These are phyloP conservation scores for Lyophyllum atratum DNA, from an alignment of 768 basidiomycete genomes.

Conservation along the genomic window DNA sequence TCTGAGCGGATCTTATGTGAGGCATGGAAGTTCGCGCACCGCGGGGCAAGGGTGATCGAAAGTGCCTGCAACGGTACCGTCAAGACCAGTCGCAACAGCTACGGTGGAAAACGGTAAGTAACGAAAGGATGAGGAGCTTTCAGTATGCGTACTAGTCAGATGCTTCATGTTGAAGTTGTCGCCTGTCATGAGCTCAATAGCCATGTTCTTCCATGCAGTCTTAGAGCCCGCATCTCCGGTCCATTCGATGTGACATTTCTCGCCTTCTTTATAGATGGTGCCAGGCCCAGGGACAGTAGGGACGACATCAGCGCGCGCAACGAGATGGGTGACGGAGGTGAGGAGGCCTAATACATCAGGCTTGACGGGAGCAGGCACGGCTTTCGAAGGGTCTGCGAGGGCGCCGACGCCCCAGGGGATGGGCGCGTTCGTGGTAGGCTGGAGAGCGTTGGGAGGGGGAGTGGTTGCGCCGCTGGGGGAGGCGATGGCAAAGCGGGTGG, in stretches of 20 bases:
- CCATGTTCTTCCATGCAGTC: constrained; percentile 69
- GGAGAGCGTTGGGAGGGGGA: constrained; percentile 50
- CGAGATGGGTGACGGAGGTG: too few relatives aligned
- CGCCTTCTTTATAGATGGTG: constrained; percentile 56
- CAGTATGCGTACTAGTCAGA: constrained; percentile 58
- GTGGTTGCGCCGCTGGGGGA: constrained; percentile 44
- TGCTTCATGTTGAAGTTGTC: constrained; percentile 68
- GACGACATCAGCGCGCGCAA: constrained; percentile 46
- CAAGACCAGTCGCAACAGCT: constrained; percentile 65
- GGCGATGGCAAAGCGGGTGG: constrained; percentile 76
- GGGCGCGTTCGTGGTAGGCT: constrained; percentile 50
- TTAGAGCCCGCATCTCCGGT: constrained; percentile 47
- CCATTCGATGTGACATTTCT: constrained; percentile 62
- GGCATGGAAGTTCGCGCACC: constrained; percentile 36
- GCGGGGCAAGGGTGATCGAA: constrained; percentile 67
- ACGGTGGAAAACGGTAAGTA: constrained; percentile 1
- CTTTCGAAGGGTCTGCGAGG: constrained; percentile 47
- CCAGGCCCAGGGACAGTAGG: constrained; percentile 66
- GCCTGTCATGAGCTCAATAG: constrained; percentile 82
- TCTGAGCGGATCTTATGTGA: too few relatives aligned
- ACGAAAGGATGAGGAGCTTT: not conserved
- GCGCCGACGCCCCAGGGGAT: constrained; percentile 72
- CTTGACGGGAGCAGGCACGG: constrained; percentile 42
- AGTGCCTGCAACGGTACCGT: constrained; percentile 58
- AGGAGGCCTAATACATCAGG: too few relatives aligned